phyloP scores from a whole-genome alignment of 495 filamentous ascomycete genomes.

The Melanomma pulvis-pyrius region DNA sequence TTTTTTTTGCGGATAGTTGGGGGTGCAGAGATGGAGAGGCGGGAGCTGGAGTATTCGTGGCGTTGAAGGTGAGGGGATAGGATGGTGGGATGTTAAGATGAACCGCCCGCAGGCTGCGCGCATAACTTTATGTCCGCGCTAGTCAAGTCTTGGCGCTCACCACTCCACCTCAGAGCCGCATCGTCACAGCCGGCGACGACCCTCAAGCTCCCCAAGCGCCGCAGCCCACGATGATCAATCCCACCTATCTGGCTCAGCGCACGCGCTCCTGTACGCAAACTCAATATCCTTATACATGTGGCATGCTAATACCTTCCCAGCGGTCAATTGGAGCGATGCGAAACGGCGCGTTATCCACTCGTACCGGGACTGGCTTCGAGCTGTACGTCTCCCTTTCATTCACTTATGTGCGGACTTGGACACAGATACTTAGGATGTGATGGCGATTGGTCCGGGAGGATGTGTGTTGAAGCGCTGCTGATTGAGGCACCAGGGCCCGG shows the following conservation, averaged over 20 bases:
- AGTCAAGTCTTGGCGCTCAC: neutral
- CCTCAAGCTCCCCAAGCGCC: slow-evolving; percentile 7
- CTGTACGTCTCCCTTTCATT: slow-evolving; percentile 63
- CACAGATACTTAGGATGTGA: neutral
- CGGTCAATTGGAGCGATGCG: slow-evolving; percentile 84
- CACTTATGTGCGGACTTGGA: neutral
- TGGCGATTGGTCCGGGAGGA: neutral
- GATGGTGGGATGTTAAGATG: neutral
- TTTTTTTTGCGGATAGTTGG: neutral
- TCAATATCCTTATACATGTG: neutral
- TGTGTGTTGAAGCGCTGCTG: neutral
- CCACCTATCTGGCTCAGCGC: slow-evolving; percentile 86
- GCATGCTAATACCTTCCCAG: slow-evolving; percentile 51
- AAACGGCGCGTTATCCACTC: slow-evolving; percentile 76
- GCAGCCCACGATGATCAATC: slow-evolving; percentile 74
- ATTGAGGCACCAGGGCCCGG: slow-evolving; percentile 69
- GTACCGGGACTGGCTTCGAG: slow-evolving; percentile 92
- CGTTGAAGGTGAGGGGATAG: neutral
- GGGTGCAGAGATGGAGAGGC: neutral
- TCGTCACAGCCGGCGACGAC: slow-evolving; percentile 14
- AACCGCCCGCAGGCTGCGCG: too few species aligned
- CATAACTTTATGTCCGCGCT: slow-evolving; percentile 9
- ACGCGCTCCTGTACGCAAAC: slow-evolving; percentile 75
- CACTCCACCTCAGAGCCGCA: slow-evolving; percentile 14
- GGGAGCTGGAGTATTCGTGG: neutral